A percentile compares a stretch with the other conserved stretches of the same genome.
Conservation (phyloP, 306 rosid species). For the Oxytropis ochrocephala region DNA sequence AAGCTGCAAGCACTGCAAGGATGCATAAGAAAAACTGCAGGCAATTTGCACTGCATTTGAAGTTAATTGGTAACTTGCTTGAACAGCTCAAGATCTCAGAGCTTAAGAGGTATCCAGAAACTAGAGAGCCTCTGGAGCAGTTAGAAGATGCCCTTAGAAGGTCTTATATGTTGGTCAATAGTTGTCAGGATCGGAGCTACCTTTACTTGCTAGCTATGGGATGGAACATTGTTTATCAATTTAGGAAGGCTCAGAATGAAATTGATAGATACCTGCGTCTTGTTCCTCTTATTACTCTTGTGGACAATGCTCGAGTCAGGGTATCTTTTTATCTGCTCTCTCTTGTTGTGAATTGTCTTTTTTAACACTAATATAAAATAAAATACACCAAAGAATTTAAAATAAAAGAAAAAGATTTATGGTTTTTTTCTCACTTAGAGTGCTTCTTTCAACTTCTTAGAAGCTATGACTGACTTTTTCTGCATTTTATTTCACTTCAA, state of each 20-base stretch:
- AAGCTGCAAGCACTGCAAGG: constrained; percentile 84
- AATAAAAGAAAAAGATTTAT: not conserved
- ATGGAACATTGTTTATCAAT: constrained; percentile 95
- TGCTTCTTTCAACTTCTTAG: not conserved
- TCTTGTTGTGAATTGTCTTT: not conserved
- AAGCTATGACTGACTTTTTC: not conserved
- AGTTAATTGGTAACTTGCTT: constrained; percentile 85
- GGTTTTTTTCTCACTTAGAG: not conserved
- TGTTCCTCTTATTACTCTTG: constrained; percentile 91
- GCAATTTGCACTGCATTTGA: constrained; percentile 84
- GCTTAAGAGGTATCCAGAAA: constrained; percentile 84
- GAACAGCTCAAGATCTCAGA: constrained; percentile 97
- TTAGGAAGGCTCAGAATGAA: constrained; percentile 94
- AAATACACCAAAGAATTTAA: not conserved
- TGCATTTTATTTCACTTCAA: not conserved
- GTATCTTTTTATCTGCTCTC: constrained; percentile 30
- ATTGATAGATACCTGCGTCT: constrained; percentile 82
- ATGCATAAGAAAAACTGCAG: constrained; percentile 96
- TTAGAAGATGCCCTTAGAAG: constrained; percentile 92
- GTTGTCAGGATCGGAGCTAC: constrained; percentile 90
- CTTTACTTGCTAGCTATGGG: constrained; percentile 96
- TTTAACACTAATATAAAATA: not conserved
- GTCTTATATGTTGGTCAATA: constrained; percentile 73
- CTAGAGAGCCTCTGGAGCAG: constrained; percentile 94
- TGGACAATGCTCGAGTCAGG: constrained; percentile 96